Percentiles rank a stretch among this genome's conserved stretches.
Conservation (phyloP, 2,329 filamentous ascomycete genomes). For the Epichloe typhina region DNA sequence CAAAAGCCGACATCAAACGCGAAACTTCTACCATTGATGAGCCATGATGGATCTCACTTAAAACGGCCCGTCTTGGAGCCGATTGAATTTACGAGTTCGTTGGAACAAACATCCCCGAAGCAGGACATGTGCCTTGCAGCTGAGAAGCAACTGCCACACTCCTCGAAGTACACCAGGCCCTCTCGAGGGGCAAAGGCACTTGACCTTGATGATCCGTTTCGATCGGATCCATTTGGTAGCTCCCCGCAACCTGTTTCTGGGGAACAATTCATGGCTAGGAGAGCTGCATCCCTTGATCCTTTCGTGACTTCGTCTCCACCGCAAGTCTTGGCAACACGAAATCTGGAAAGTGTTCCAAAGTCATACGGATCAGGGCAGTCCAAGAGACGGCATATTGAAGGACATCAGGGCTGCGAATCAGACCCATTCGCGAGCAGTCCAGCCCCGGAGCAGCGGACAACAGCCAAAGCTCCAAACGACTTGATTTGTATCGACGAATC, state of each 20-base stretch:
- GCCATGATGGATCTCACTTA: background rate
- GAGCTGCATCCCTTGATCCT: slow-evolving; percentile 9
- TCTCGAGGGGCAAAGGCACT: background rate
- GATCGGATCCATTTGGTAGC: slow-evolving; percentile 23
- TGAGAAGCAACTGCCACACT: background rate
- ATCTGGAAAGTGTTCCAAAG: background rate
- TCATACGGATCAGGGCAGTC: background rate
- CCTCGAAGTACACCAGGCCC: background rate
- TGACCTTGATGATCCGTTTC: background rate
- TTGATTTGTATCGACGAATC: slow-evolving; percentile 25
- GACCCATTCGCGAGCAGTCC: background rate
- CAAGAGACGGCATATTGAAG: background rate
- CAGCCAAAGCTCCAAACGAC: background rate
- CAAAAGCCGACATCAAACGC: background rate
- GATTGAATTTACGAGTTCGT: slow-evolving; percentile 26
- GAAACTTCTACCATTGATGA: background rate
- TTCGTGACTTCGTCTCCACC: slow-evolving; percentile 8
- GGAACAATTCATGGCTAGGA: background rate
- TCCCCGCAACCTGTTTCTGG: slow-evolving; percentile 12
- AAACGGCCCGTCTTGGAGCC: slow-evolving; percentile 9
- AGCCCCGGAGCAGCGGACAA: background rate
- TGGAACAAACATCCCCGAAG: slow-evolving; percentile 8
- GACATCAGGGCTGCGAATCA: background rate
- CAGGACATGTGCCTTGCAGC: background rate
- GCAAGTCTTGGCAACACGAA: background rate